Evolutionary conservation across 2,329 filamentous ascomycete genomes (phyloP).

Genomic region (Claviceps maximensis): DNA sequence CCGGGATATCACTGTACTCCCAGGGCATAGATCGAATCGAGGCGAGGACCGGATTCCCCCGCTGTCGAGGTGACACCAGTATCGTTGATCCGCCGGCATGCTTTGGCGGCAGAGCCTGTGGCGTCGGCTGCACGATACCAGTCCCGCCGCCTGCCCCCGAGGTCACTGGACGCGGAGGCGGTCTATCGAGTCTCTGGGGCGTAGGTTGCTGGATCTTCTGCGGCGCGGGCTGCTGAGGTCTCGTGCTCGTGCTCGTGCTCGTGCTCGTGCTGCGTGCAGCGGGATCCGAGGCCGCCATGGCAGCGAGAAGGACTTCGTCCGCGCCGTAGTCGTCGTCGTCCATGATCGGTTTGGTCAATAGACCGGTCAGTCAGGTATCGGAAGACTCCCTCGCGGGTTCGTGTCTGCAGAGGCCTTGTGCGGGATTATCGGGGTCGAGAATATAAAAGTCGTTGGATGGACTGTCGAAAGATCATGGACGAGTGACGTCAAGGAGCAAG

Average conservation of each 20-base stretch:
- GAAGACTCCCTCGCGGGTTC: no score
- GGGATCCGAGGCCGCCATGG: slow-evolving; percentile 37
- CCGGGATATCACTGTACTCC: slow-evolving; percentile 96
- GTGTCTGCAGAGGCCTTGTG: not conserved
- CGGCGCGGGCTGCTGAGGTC: slow-evolving; percentile 12
- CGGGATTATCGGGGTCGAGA: not conserved
- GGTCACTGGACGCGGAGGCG: slow-evolving; percentile 31
- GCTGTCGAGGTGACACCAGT: slow-evolving; percentile 80
- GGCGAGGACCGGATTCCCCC: slow-evolving; percentile 85
- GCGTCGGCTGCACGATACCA: slow-evolving; percentile 74
- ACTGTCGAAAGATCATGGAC: no score
- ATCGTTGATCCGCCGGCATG: slow-evolving; percentile 62
- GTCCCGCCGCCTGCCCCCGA: slow-evolving; percentile 16
- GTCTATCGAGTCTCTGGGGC: slow-evolving; percentile 43
- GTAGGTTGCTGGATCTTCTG: slow-evolving; percentile 32
- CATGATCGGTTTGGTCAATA: slow-evolving; percentile 15
- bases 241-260: slow-evolving; percentile 22
- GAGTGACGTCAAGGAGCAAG: no score
- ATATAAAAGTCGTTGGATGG: no score
- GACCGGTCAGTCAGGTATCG: not conserved
- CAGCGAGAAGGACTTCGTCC: slow-evolving; percentile 42
- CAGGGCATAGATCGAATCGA: slow-evolving; percentile 72
- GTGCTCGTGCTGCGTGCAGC: slow-evolving; percentile 24
- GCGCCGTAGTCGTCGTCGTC: slow-evolving; percentile 46
- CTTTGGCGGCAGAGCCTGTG: slow-evolving; percentile 62